Conservation (phyloP, 306 rosid species). For the Spatholobus suberectus region DNA sequence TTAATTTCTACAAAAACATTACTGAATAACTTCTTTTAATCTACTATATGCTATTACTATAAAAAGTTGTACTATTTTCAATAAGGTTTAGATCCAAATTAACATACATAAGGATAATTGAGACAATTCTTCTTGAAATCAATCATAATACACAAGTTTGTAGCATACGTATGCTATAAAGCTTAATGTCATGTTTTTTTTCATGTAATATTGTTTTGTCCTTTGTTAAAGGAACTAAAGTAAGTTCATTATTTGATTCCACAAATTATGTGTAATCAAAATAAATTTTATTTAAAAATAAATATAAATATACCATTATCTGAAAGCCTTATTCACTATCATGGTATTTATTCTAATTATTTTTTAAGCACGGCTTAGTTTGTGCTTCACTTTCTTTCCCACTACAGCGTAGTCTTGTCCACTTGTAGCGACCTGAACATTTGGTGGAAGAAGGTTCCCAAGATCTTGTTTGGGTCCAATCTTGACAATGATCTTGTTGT, state of each 20-base stretch:
- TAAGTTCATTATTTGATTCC: background rate
- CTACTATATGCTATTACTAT: too few relatives aligned
- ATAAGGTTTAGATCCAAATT: too few relatives aligned
- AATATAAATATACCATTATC: background rate
- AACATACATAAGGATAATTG: too few relatives aligned
- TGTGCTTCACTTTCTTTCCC: constrained; percentile 55
- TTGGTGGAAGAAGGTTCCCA: constrained; percentile 64
- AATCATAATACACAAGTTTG: too few relatives aligned
- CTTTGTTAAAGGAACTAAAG: too few relatives aligned
- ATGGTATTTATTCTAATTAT: background rate
- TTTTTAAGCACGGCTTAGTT: background rate
- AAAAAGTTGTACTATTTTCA: too few relatives aligned
- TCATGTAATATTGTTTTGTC: too few relatives aligned
- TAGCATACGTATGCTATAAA: too few relatives aligned
- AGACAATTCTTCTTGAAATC: too few relatives aligned
- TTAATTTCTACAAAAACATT: too few relatives aligned
- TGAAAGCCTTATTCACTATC: background rate
- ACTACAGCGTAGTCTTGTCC: constrained; percentile 68
- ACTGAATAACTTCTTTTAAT: too few relatives aligned
- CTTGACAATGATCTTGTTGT: constrained; percentile 63
- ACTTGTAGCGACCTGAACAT: constrained; percentile 47
- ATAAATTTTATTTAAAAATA: background rate
- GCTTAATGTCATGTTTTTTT: too few relatives aligned
- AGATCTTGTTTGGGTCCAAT: constrained; percentile 60
- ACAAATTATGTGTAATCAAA: background rate